These are phyloP conservation scores for Pseudomassariella vexata DNA, from an alignment of 2,329 filamentous ascomycete species.

Conservation along the genomic window DNA sequence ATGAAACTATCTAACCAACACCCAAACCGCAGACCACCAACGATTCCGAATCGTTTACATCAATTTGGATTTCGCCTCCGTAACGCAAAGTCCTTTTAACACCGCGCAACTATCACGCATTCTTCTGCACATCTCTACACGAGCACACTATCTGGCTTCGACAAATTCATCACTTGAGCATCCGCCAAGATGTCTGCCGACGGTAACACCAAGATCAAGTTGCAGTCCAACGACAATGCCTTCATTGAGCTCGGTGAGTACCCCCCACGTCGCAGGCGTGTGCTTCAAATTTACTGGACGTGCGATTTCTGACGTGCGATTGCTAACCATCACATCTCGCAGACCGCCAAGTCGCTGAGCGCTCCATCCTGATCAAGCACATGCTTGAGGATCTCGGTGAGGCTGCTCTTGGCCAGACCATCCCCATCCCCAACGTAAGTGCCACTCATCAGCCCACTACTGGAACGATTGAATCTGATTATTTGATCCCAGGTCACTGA, in stretches of 20 bases:
- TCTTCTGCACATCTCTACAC: too few relatives aligned
- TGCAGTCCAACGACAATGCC: constrained; percentile 17
- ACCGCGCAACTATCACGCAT: too few relatives aligned
- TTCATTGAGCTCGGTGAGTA: constrained; percentile 18
- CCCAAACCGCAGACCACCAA: too few relatives aligned
- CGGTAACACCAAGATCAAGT: constrained; percentile 12
- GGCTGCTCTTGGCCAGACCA: constrained; percentile 55
- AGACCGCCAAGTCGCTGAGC: constrained; percentile 83
- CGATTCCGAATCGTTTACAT: too few relatives aligned
- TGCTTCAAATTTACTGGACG: not conserved
- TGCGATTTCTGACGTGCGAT: constrained; percentile 6
- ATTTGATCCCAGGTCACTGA: constrained; percentile 68
- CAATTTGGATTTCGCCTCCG: too few relatives aligned
- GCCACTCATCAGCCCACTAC: too few relatives aligned
- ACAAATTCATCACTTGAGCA: too few relatives aligned
- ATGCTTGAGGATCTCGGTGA: constrained; percentile 91
- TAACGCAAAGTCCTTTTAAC: too few relatives aligned
- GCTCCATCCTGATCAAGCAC: constrained; percentile 95
- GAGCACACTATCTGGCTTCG: too few relatives aligned
- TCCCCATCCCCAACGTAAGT: constrained; percentile 80
- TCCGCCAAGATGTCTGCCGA: constrained; percentile 15
- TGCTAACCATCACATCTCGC: constrained; percentile 11
- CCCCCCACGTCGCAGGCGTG: too few relatives aligned
- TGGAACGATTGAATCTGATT: too few relatives aligned
- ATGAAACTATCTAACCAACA: too few relatives aligned